Percentiles rank a stretch among this genome's conserved stretches.
Evolutionary conservation across 805 yeast genomes (phyloP).

Genomic region (Blastobotrys robertii): DNA sequence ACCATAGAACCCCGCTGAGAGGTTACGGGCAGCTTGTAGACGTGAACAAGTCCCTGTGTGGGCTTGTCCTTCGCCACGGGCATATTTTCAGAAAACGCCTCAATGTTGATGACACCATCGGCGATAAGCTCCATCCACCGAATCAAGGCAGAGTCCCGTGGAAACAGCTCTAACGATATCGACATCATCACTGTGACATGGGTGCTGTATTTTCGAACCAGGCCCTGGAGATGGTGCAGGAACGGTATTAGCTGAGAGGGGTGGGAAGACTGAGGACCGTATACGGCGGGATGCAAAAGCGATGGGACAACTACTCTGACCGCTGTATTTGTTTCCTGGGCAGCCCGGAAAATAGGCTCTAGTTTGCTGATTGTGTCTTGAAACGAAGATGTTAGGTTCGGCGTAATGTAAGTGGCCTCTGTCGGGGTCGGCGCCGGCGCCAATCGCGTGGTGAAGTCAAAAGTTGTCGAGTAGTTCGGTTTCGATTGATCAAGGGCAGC

Average conservation of each 20-base stretch:
- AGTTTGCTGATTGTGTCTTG: constrained; percentile 11
- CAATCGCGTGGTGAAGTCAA: constrained; percentile 67
- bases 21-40: constrained; percentile 60
- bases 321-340: constrained; percentile 29
- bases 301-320: constrained; percentile 66
- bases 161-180: constrained; percentile 55
- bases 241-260: constrained; percentile 48
- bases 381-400: constrained; percentile 17
- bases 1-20: constrained; percentile 77
- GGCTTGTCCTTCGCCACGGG: constrained; percentile 6
- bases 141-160: constrained; percentile 40
- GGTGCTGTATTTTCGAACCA: constrained; percentile 38
- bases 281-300: constrained; percentile 70
- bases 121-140: constrained; percentile 47
- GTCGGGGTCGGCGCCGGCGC: constrained; percentile 53
- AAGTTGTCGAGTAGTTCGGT: constrained; percentile 52
- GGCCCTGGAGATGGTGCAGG: constrained; percentile 45
- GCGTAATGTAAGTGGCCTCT: constrained; percentile 51
- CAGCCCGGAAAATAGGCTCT: constrained; percentile 8
- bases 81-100: constrained; percentile 68
- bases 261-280: constrained; percentile 40
- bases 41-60: constrained; percentile 70
- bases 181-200: constrained; percentile 46
- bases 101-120: constrained; percentile 64
- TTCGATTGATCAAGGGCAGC: constrained; percentile 23